A percentile compares a stretch with the other conserved stretches of the same genome.
phyloP scores from a whole-genome alignment of 805 yeast genomes.

The Saturnispora zaruensis region DNA sequence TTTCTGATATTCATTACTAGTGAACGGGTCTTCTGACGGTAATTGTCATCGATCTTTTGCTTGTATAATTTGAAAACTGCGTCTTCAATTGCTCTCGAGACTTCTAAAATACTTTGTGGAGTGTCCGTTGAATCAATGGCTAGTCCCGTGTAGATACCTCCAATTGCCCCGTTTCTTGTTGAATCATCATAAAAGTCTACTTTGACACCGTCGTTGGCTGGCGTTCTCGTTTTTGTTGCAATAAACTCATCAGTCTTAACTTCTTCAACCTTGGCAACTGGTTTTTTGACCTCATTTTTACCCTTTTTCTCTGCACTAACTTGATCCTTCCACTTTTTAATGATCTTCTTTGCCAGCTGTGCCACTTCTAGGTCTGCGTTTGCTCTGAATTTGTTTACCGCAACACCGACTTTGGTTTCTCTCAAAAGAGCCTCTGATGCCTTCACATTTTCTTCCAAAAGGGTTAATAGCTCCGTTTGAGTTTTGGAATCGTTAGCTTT shows the following conservation, averaged over 20 bases:
- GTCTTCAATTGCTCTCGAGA: slow-evolving; percentile 64
- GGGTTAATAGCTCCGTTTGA: slow-evolving; percentile 55
- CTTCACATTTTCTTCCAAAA: slow-evolving; percentile 58
- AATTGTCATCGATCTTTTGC: slow-evolving; percentile 47
- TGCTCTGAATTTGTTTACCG: slow-evolving; percentile 80
- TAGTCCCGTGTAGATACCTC: slow-evolving; percentile 80
- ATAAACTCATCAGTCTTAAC: slow-evolving; percentile 10
- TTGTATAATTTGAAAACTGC: slow-evolving; percentile 59
- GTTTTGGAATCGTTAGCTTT: slow-evolving; percentile 59
- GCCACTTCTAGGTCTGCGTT: slow-evolving; percentile 60
- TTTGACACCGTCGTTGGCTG: slow-evolving; percentile 72
- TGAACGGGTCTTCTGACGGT: slow-evolving; percentile 78
- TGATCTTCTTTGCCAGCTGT: slow-evolving; percentile 69
- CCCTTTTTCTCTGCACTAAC: slow-evolving; percentile 57
- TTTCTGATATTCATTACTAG: slow-evolving; percentile 82
- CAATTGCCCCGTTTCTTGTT: slow-evolving; percentile 76
- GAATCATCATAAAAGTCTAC: slow-evolving; percentile 62
- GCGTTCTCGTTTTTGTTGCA: slow-evolving; percentile 54
- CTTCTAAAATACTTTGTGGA: slow-evolving; percentile 46
- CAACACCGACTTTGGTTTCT: slow-evolving; percentile 95
- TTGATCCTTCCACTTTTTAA: slow-evolving; percentile 82
- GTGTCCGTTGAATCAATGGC: slow-evolving; percentile 61
- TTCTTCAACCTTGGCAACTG: not conserved
- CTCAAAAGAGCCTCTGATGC: slow-evolving; percentile 83
- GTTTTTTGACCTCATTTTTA: slow-evolving; percentile 1